phyloP scores from a whole-genome alignment of 306 rosid genomes.

The Trifolium repens region DNA sequence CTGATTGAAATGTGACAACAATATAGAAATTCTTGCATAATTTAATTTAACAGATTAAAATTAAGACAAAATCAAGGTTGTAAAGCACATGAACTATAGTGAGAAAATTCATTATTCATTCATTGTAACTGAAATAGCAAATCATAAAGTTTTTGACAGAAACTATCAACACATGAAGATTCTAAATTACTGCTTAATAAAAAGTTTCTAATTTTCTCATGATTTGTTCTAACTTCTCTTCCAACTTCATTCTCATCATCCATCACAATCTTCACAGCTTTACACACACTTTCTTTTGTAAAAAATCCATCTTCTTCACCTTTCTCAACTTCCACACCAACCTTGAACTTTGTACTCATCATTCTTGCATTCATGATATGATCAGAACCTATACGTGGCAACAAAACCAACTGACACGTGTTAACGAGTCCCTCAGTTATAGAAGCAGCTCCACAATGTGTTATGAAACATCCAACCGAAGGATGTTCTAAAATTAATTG shows the following conservation, averaged over 20 bases:
- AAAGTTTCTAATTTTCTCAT: slow-evolving; percentile 43
- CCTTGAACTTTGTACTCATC: slow-evolving; percentile 39
- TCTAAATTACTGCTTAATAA: slow-evolving; percentile 9
- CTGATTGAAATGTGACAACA: too few relatives aligned
- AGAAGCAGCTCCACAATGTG: slow-evolving; percentile 70
- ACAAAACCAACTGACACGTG: slow-evolving; percentile 54
- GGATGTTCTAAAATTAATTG: slow-evolving; percentile 55
- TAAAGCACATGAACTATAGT: too few relatives aligned
- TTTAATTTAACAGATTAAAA: too few relatives aligned
- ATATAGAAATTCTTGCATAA: too few relatives aligned
- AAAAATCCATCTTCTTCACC: slow-evolving; percentile 64
- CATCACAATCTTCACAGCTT: slow-evolving; percentile 54
- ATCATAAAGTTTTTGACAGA: slow-evolving; percentile 29
- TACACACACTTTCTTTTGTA: slow-evolving; percentile 48
- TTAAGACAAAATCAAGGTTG: too few relatives aligned
- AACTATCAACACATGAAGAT: slow-evolving; percentile 28
- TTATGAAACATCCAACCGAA: slow-evolving; percentile 68
- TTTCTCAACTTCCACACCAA: slow-evolving; percentile 64
- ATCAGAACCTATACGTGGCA: slow-evolving; percentile 48
- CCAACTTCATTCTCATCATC: slow-evolving; percentile 52
- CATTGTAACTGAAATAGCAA: background rate
- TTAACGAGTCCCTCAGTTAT: slow-evolving; percentile 51
- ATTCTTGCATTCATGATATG: slow-evolving; percentile 48
- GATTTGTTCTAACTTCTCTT: slow-evolving; percentile 48
- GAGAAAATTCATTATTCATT: background rate